phyloP scores from a whole-genome alignment of 1,284 basidiomycete species.

The Apiotrichum mycotoxinovorans region DNA sequence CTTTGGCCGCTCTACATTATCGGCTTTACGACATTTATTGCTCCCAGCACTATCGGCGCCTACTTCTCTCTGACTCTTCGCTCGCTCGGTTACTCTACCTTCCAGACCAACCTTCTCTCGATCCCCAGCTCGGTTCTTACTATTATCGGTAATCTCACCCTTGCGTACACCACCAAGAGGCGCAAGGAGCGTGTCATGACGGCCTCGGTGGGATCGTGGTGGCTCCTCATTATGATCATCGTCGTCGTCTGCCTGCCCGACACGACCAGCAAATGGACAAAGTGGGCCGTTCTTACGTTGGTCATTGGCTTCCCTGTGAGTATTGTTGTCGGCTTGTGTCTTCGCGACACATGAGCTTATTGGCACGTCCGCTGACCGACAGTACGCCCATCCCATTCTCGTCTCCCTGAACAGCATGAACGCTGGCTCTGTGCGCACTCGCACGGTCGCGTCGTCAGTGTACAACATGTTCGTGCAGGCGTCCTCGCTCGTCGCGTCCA shows the following conservation, averaged over 20 bases:
- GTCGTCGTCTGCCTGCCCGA: conserved; percentile 27
- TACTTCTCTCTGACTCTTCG: conserved; percentile 30
- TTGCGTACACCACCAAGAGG: conserved; percentile 31
- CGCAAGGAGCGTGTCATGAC: conserved; percentile 28
- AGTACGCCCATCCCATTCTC: conserved; percentile 18
- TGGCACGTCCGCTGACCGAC: background rate
- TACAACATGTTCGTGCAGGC: conserved; percentile 45
- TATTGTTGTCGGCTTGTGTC: background rate
- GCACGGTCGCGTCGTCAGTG: conserved; percentile 36
- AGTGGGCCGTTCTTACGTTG: conserved; percentile 21
- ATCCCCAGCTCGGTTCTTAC: conserved; percentile 40
- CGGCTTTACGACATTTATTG: conserved; percentile 19
- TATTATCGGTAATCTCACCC: conserved; percentile 36
- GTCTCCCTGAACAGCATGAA: conserved; percentile 35
- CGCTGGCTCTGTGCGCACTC: conserved; percentile 38
- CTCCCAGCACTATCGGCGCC: conserved; percentile 32
- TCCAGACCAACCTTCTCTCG: conserved; percentile 48
- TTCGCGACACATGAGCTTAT: too few relatives aligned
- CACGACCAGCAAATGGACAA: conserved; percentile 20
- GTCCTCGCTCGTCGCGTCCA: conserved; percentile 28
- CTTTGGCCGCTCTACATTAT: conserved; percentile 50
- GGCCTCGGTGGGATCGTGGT: conserved; percentile 23
- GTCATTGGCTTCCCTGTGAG: conserved; percentile 19
- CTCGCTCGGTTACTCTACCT: conserved; percentile 38
- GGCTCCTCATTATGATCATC: conserved; percentile 34